Evolutionary conservation across 176 grass and related monocot species (phyloP), one percentile per base, ranked within the genome.

Genomic region (Oryza coarctata): DNA sequence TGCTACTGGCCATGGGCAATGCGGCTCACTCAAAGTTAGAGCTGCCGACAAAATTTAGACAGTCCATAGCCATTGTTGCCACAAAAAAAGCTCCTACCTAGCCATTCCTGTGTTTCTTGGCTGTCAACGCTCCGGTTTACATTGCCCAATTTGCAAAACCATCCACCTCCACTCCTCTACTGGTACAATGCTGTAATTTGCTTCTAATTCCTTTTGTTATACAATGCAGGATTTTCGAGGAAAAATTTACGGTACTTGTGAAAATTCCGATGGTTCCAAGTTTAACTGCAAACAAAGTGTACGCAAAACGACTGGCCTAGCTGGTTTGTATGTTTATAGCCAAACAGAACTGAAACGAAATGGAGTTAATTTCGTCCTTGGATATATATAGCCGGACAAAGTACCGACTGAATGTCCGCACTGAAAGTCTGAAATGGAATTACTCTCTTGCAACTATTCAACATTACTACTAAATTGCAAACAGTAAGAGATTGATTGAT

Each of bases 1-100:
- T 27, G 67, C 43, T 36, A 27, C 66, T 72, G 66, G 3, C 18
- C 39, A 64, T 71, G 40, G 32, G 25, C 72, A 32, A 71, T 31
- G 86, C 2, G 33, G 74, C 63, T 12, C 28, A 2, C n/a, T 41
- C 31, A 20, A 65, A 40, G 6, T 32, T 66, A 29, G 22, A n/a
- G 80, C 80, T 79, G 80, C 80, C 80, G 86, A 83, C 86, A 68
- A n/a, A 44, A 30, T 78, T 45, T 68, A 34, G 17, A 36, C 68
- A 74, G 2, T 62, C 61, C 9, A 70, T 3, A n/a, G 52, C 12
- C 71, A 49, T 22, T 34, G 38, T 22, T 60, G 55, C 55, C 55
- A 25, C 22, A 60, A 60, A 60, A 60, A 60, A 23, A 0, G 50
- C 20, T 55, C 50, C 50, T 8, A 6, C 50, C 50, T 22, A 55